Evolutionary conservation across 139 green algal genomes (phyloP), one percentile per base, ranked within the genome.

Genomic region (Coccomyxa sp.): DNA sequence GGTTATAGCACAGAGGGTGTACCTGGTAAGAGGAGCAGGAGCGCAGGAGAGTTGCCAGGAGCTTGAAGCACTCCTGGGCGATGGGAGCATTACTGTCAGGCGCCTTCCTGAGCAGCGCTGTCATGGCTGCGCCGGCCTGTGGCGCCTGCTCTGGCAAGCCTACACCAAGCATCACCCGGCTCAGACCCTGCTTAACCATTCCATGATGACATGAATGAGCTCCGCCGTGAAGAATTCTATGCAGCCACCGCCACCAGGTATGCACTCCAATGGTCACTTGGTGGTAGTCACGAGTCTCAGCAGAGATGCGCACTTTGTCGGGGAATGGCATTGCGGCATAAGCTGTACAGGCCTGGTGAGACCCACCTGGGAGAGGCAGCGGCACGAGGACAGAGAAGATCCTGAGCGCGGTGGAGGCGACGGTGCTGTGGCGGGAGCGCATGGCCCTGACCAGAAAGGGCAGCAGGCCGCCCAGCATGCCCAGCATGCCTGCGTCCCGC

Each of bases 11-110:
- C 64, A 36, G 27, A 33, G 24, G 14, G 64, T 36, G 27, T 29
- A 71, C 64, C 64, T 36, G 54, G 84, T 90, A 97, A 73, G 73
- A 68, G 8, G 75, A 12, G 79, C 89, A 94, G 35, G 86, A 78
- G 6, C 87, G 82, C 77, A 97, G 84, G 82, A 97, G 86, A 10
- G 76, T 86, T 5, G 88, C 89, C 72, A 97, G 78, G 54, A 97
- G 85, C 82, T 91, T 92, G 70, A 94, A 87, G 73, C 86, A 91
- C 50, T 86, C 87, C 84, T 94, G 90, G 10, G 91, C 88, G 31
- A 94, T 77, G 22, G 89, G 88, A 79, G 91, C 78, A 0, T 39
- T 68, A 2, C 87, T 86, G 50, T 86, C 87, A 33, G 91, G 83
- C 70, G 83, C 86, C 36, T 82, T 74, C 55, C 87, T 83, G 50